phyloP scores from a whole-genome alignment of 441 rosid genomes.

The Hura crepitans region DNA sequence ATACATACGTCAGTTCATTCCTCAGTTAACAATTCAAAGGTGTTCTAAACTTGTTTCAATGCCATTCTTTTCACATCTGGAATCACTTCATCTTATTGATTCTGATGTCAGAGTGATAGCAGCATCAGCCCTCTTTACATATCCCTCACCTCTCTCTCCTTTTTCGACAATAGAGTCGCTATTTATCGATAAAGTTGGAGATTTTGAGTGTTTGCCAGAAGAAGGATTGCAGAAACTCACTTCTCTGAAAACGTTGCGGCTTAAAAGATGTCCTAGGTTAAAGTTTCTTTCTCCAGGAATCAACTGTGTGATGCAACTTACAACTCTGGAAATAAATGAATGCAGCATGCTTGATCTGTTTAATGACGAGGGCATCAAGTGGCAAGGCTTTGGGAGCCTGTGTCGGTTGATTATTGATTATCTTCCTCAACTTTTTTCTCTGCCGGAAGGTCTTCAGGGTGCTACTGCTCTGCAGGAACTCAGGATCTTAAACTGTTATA shows the following conservation, averaged over 20 bases:
- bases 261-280: constrained; percentile 17
- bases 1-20: not conserved
- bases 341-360: constrained; percentile 15
- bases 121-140: constrained; percentile 3
- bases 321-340: constrained; percentile 7
- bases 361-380: constrained; percentile 8
- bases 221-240: constrained; percentile 18
- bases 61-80: constrained; percentile 19
- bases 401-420: not conserved
- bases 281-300: constrained; percentile 15
- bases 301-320: constrained; percentile 14
- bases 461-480: constrained; percentile 20
- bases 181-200: constrained; percentile 1
- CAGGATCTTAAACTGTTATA: constrained; percentile 18
- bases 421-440: constrained; percentile 17
- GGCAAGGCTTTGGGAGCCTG: constrained; percentile 17
- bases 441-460: constrained; percentile 23
- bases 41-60: constrained; percentile 20
- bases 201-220: constrained; percentile 16
- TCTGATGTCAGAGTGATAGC: constrained; percentile 11
- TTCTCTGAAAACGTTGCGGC: constrained; percentile 12
- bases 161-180: constrained; percentile 14
- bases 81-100: constrained; percentile 9
- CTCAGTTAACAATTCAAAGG: constrained; percentile 13
- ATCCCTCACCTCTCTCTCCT: constrained; percentile 5